A percentile compares a stretch with the other conserved stretches of the same genome.
Conservation (phyloP, 2,329 filamentous ascomycete species). For the Lachnellula subtilissima region DNA sequence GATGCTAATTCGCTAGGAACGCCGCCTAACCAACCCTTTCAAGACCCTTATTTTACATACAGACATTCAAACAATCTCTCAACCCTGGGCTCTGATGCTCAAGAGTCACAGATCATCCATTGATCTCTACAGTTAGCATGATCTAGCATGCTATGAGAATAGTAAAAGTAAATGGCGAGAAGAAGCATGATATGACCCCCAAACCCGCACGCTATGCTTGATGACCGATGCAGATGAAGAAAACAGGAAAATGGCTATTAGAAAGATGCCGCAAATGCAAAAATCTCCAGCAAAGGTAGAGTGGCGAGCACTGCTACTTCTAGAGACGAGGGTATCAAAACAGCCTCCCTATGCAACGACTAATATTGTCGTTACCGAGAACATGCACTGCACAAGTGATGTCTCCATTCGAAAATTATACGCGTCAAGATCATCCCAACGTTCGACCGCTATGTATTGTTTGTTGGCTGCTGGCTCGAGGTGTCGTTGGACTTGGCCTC, state of each 20-base stretch:
- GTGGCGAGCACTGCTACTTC: conserved; percentile 13
- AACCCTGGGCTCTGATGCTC: no score
- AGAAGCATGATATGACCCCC: conserved; percentile 14
- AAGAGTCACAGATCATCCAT: neutral
- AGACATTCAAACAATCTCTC: neutral
- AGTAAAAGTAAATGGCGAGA: conserved; percentile 4
- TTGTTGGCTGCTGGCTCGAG: conserved; percentile 31
- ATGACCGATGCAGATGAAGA: conserved; percentile 11
- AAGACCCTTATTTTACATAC: conserved; percentile 14
- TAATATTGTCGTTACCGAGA: neutral
- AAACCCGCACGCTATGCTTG: conserved; percentile 23
- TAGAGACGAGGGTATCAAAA: conserved; percentile 26
- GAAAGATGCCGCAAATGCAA: conserved; percentile 17
- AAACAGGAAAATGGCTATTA: conserved; percentile 1
- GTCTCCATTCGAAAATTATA: neutral
- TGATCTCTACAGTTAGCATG: conserved; percentile 2
- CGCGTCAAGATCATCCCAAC: conserved; percentile 24
- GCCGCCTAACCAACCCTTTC: conserved; percentile 8
- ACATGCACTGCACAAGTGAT: neutral
- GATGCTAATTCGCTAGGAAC: conserved; percentile 7
- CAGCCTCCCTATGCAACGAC: conserved; percentile 15
- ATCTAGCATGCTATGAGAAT: conserved; percentile 7
- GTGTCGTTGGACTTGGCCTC: conserved; percentile 24
- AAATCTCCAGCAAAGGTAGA: conserved; percentile 17
- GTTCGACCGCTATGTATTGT: conserved; percentile 33